Evolutionary conservation across 768 basidiomycete species (phyloP), one percentile per base, ranked within the genome.

Genomic region (Russula sp.): DNA sequence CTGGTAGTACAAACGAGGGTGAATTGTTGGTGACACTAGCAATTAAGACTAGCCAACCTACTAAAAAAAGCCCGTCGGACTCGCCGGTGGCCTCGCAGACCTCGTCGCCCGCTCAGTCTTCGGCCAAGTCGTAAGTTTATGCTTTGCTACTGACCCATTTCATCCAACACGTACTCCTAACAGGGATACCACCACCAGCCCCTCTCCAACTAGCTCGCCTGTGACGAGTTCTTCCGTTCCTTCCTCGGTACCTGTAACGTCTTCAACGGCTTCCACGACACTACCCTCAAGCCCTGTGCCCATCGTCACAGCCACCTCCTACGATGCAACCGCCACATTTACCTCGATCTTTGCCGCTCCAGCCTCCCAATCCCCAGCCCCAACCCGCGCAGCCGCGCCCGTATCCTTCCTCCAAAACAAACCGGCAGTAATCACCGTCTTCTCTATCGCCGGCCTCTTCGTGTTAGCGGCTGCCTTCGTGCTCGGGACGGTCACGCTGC

Each of bases 341-440:
- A 59, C 67, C n/a, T 58, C 68, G 5, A 13, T 18, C 48, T 52
- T 11, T 65, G 72, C 36, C 71, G 72, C 13, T 60, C 70, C 7
- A 56, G 69, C 51, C 47, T 75, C 48, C 20, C 35, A 29, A 29
- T 29, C 25, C 25, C 25, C 25, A 29, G 3, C 25, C 25, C 25
- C 25, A 29, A 29, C 25, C 25, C 25, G 25, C 2, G 25, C 25
- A 29, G 25, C 46, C 9, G 16, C 70, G 0, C 35, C 65, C n/a
- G 67, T 71, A 9, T 67, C 77, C 11, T 90, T 90, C 73, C 69
- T 89, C 41, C 72, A 83, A 60, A 85, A 89, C 72, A 86, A 83
- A 71, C 75, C 80, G n/a, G 75, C 84, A n/a, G 79, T 81, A 45
- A 82, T 82, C 7, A 72, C 80, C 9, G 78, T 88, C 16, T 86